Conservation (phyloP, 148 eudicot genomes). For the Rheum nobile region DNA sequence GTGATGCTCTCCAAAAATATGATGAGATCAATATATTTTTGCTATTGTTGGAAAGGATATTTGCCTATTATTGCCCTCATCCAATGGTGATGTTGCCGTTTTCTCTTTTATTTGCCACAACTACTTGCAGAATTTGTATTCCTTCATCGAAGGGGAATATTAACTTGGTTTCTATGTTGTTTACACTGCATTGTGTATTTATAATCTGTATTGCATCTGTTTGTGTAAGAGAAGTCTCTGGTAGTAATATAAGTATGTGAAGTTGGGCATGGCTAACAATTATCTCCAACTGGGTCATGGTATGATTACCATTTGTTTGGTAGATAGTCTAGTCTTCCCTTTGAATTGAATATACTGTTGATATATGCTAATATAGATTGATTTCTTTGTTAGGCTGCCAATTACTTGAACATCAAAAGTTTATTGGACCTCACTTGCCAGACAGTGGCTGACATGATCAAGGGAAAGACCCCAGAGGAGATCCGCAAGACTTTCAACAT, state of each 20-base stretch:
- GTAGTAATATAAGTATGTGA: neutral
- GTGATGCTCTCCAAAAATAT: slow-evolving; percentile 15
- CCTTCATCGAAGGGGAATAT: neutral
- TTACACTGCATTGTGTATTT: neutral
- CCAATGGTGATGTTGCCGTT: neutral
- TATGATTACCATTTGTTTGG: neutral
- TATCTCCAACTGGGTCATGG: neutral
- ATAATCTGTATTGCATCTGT: neutral
- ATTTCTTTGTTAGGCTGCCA: neutral
- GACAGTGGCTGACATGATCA: slow-evolving; percentile 7
- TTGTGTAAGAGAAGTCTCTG: neutral
- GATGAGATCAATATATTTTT: slow-evolving; percentile 19
- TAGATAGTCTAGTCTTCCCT: neutral
- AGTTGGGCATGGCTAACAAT: neutral
- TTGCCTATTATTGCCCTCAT: neutral
- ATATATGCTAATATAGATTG: neutral
- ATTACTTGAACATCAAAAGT: slow-evolving; percentile 9
- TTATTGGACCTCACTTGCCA: slow-evolving; percentile 5
- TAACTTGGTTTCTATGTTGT: neutral
- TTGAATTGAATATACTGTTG: neutral
- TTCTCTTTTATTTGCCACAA: neutral
- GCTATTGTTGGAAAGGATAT: neutral
- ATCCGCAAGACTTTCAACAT: slow-evolving; percentile 10
- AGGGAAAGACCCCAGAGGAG: slow-evolving; percentile 11
- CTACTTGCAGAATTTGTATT: neutral